Evolutionary conservation across 1,284 basidiomycete species (phyloP).

Genomic region (Psilocybe mexicana): DNA sequence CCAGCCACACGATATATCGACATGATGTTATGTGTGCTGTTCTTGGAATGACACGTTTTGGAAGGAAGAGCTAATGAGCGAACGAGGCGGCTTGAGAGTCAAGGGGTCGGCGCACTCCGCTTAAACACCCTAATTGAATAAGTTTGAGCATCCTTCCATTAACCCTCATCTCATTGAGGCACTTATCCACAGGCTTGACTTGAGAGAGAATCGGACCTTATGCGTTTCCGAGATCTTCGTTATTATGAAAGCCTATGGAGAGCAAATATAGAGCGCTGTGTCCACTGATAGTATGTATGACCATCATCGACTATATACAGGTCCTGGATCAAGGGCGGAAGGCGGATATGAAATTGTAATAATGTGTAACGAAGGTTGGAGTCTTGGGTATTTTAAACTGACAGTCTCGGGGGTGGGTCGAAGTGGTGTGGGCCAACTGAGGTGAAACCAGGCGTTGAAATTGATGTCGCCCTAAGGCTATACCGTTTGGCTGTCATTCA

Average conservation of each 20-base stretch:
- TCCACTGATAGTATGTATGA: background rate
- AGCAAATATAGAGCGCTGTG: background rate
- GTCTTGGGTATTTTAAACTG: background rate
- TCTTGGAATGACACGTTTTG: background rate
- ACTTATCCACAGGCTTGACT: background rate
- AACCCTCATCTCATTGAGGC: background rate
- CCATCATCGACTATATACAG: background rate
- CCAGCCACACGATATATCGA: background rate
- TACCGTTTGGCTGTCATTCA: background rate
- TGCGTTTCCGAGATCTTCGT: slow-evolving; percentile 1
- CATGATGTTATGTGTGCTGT: too few species aligned
- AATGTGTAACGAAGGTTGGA: background rate
- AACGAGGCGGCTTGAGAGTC: background rate
- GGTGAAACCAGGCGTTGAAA: background rate
- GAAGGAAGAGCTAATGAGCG: background rate
- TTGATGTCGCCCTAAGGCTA: background rate
- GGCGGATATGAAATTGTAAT: background rate
- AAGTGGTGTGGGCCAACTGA: background rate
- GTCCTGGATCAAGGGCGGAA: background rate
- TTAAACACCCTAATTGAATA: background rate
- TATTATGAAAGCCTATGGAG: background rate
- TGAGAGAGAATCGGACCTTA: background rate
- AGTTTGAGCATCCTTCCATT: background rate
- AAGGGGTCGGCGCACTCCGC: background rate
- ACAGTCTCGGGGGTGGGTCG: background rate